Evolutionary conservation across 371 early-diverging fungal species (phyloP).

Genomic region (Mucor plumbeus): DNA sequence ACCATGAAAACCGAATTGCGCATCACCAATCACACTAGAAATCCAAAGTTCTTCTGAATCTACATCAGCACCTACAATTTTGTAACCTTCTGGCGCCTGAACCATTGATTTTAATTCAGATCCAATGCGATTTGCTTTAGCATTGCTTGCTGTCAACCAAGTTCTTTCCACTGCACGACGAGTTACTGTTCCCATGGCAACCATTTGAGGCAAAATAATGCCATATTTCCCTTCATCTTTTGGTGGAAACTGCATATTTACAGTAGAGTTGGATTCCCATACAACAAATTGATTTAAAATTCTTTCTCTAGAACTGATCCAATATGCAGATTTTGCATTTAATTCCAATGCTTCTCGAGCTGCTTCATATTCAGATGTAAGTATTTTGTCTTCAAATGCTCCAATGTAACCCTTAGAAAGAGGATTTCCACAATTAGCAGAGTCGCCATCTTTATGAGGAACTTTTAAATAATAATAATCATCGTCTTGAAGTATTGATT

Average conservation of each 20-base stretch:
- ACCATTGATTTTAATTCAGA: conserved; percentile 94
- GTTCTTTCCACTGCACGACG: conserved; percentile 93
- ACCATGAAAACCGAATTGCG: conserved; percentile 94
- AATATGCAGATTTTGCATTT: conserved; percentile 88
- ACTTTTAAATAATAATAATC: conserved; percentile 70
- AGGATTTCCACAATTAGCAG: conserved; percentile 85
- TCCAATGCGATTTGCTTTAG: conserved; percentile 89
- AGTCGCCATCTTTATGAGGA: conserved; percentile 90
- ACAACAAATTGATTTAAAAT: conserved; percentile 88
- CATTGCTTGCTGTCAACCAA: conserved; percentile 97
- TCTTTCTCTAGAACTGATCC: conserved; percentile 89
- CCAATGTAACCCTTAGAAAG: conserved; percentile 81
- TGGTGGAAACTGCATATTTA: conserved; percentile 54
- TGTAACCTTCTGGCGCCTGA: conserved; percentile 81
- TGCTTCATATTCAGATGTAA: conserved; percentile 71
- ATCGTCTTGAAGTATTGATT: conserved; percentile 37
- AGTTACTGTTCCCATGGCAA: conserved; percentile 97
- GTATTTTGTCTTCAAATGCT: conserved; percentile 79
- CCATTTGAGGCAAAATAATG: conserved; percentile 91
- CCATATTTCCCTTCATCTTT: conserved; percentile 57
- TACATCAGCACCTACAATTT: conserved; percentile 96
- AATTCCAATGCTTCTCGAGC: conserved; percentile 84
- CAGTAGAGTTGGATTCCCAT: conserved; percentile 58
- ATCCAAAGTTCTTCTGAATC: conserved; percentile 99
- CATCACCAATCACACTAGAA: conserved; percentile 91